Base-by-base conservation (phyloP, 495 filamentous ascomycete species). In the Xanthoparmelia taractica region DNA sequence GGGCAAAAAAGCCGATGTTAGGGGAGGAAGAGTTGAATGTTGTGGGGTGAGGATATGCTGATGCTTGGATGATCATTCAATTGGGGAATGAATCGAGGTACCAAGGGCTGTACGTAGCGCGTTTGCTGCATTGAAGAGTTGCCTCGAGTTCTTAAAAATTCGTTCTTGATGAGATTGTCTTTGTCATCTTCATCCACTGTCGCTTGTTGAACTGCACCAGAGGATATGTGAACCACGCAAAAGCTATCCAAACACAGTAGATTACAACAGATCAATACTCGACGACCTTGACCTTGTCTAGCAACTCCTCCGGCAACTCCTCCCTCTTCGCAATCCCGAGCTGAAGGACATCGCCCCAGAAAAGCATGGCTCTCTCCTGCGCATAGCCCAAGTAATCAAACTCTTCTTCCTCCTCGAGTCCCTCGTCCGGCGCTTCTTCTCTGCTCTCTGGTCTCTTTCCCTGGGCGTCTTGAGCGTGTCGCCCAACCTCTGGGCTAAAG, bases 371-470 rank as follows among this genome's bases (percentile, higher is more conserved):
- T 17, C 94, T 80, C 69, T 97, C 89, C 75, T 95, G 90, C 18
- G 95, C 85, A 75, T 99, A 97, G 0, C 81, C 84, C 34, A 97
- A 76, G 73, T 97, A 97, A 72, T 98, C 92, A 71, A 98, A 98
- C 66, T 88, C 90, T 8, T 83, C 85, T 56, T 80, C 82, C 37
- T 77, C 78, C 18, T 77, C 78, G 48, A 80, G 79, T 43, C 82
- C 80, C 10, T 65, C 70, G 10, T 63, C 62, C 65, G 64, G 10
- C 60, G 68, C 31, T 17, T 60, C 67, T 63, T 69, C 36, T 40
- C 38, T 57, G 50, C 57, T 47, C 18, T 69, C 60, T 7, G 66
- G 38, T 10, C 56, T 54, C 17, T 57, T 66, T 4, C 64, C 59
- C 4, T 63, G 52, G 8, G 62, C 37, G 41, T 63, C 62, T 66